phyloP scores from a whole-genome alignment of 768 basidiomycete genomes.

The Leccinellum albellum region DNA sequence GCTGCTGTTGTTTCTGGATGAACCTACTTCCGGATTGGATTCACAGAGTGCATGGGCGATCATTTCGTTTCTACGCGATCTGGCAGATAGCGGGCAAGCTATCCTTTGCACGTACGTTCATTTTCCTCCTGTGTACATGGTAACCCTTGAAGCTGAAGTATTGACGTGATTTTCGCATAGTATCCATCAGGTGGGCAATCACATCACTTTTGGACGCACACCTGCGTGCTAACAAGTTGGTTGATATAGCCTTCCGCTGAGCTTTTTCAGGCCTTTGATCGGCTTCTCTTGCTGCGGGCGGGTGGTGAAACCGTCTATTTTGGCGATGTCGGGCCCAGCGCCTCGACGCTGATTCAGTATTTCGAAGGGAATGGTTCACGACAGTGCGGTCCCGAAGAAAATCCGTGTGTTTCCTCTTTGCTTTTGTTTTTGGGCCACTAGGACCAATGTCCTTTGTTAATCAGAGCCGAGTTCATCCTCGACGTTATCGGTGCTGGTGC shows the following conservation, averaged over 20 bases:
- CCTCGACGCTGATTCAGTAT: constrained; percentile 65
- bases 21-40: constrained; percentile 85
- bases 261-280: constrained; percentile 78
- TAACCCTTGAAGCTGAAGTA: not conserved
- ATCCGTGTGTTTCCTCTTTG: constrained; percentile 46
- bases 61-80: constrained; percentile 64
- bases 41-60: constrained; percentile 88
- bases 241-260: constrained; percentile 66
- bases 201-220: no score
- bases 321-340: constrained; percentile 63
- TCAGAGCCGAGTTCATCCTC: constrained; percentile 60
- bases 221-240: not conserved
- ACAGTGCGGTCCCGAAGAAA: constrained; percentile 60
- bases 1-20: constrained; percentile 81
- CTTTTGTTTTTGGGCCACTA: constrained; percentile 36
- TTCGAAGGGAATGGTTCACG: constrained; percentile 69
- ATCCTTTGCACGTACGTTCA: constrained; percentile 81
- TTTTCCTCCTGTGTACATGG: not conserved
- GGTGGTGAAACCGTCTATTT: constrained; percentile 73
- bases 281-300: constrained; percentile 68
- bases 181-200: constrained; percentile 36
- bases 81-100: constrained; percentile 80
- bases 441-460: constrained; percentile 25
- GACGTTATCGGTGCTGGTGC: constrained; percentile 75
- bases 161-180: constrained; percentile 6